A percentile compares a stretch with the other conserved stretches of the same genome.
phyloP scores from a whole-genome alignment of 306 rosid genomes.

The Cucurbita maxima region DNA sequence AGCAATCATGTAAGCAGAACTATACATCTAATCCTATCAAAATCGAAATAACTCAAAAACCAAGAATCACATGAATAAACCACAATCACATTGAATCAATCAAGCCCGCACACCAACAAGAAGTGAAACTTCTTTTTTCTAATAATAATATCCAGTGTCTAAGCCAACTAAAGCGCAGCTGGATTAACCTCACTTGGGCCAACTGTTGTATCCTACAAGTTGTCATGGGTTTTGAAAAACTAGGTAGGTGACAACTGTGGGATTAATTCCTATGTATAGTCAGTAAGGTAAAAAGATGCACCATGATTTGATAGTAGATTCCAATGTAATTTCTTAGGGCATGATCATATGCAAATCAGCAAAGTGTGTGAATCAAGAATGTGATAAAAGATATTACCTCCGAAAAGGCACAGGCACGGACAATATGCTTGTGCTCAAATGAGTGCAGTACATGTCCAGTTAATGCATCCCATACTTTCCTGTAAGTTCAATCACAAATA shows the following conservation, averaged over 20 bases:
- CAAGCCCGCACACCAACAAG: neutral
- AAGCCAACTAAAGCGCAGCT: neutral
- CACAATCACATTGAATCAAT: neutral
- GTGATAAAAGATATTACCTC: conserved; percentile 38
- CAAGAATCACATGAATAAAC: neutral
- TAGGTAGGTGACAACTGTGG: neutral
- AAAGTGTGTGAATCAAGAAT: neutral
- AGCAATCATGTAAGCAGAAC: neutral
- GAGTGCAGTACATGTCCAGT: conserved; percentile 84
- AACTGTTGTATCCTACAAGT: neutral
- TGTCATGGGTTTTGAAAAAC: neutral
- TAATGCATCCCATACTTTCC: conserved; percentile 97
- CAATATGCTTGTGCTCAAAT: conserved; percentile 97
- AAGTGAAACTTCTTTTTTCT: neutral
- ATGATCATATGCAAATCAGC: neutral
- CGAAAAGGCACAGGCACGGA: conserved; percentile 85
- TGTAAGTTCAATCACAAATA: conserved; percentile 23
- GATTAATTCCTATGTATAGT: neutral
- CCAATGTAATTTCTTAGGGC: neutral
- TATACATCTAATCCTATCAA: neutral
- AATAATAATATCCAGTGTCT: neutral
- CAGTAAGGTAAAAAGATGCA: neutral
- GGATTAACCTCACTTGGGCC: neutral
- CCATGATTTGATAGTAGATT: neutral
- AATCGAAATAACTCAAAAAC: neutral